These are phyloP conservation scores for Phytophthora fragariaefolia DNA, from an alignment of 352 stramenopile species.

Conservation along the genomic window DNA sequence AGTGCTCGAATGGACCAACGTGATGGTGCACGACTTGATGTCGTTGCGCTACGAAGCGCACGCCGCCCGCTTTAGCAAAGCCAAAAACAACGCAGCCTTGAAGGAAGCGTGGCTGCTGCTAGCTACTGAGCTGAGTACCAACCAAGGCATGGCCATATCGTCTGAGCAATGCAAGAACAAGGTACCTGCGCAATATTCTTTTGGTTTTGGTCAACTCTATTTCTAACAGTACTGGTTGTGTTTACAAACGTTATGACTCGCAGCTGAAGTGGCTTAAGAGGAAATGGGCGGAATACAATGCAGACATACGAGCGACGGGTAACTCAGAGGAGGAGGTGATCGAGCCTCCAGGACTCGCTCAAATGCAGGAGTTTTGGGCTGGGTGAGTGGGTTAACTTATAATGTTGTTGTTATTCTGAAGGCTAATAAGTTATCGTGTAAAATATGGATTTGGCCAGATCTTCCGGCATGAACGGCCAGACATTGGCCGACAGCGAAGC, in stretches of 20 bases:
- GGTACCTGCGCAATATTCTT: neutral
- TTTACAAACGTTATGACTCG: neutral
- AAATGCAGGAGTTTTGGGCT: conserved; percentile 12
- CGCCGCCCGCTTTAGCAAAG: conserved; percentile 10
- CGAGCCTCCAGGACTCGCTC: conserved; percentile 5
- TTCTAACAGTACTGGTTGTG: neutral
- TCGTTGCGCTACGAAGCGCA: conserved; percentile 11
- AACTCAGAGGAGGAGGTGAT: conserved; percentile 3
- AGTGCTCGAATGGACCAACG: conserved; percentile 9
- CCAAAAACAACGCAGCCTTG: conserved; percentile 10
- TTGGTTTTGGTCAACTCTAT: neutral
- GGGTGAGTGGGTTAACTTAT: neutral
- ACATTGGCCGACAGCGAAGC: conserved; percentile 8
- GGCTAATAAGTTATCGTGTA: neutral
- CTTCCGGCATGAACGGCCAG: neutral
- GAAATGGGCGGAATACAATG: conserved; percentile 14
- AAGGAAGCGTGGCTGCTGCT: conserved; percentile 10
- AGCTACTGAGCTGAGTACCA: conserved; percentile 8
- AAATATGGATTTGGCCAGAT: neutral
- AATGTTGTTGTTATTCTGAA: neutral
- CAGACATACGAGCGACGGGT: conserved; percentile 3
- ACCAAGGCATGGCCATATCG: conserved; percentile 1
- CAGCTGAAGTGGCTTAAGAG: conserved; percentile 13
- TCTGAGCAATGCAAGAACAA: conserved; percentile 16
- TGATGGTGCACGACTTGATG: conserved; percentile 17